Percentiles rank a stretch among this genome's conserved stretches.
phyloP scores from a whole-genome alignment of 2,329 filamentous ascomycete genomes.

The Fusarium euwallaceae region DNA sequence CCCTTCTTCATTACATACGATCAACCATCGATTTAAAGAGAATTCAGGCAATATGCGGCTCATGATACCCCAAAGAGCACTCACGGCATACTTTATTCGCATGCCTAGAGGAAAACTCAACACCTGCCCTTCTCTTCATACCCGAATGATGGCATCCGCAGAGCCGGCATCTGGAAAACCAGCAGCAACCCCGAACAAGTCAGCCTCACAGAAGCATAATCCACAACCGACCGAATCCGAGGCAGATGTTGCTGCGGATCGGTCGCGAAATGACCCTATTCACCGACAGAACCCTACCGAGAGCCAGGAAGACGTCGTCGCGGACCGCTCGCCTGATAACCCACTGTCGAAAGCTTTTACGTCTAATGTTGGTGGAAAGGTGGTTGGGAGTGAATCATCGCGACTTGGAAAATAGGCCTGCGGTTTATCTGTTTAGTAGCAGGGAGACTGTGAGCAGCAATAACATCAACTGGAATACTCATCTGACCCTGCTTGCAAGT shows the following conservation, averaged over 20 bases:
- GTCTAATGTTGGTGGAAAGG: background rate
- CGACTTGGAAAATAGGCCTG: background rate
- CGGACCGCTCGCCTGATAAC: background rate
- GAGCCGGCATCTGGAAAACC: background rate
- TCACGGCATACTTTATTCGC: background rate
- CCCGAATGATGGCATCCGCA: background rate
- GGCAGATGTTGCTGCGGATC: conserved; percentile 1
- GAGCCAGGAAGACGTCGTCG: background rate
- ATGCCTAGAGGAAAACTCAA: background rate
- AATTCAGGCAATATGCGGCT: background rate
- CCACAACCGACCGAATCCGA: background rate
- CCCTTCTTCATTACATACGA: background rate
- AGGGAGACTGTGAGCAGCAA: background rate
- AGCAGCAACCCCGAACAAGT: background rate
- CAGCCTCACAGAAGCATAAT: background rate
- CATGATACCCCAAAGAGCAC: background rate
- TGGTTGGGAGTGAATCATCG: background rate
- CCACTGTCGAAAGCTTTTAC: background rate
- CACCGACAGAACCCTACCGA: background rate
- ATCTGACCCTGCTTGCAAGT: background rate
- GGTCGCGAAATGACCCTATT: background rate
- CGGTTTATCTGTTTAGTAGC: background rate
- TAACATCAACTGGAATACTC: background rate
- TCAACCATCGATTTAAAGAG: background rate
- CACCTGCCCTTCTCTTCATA: background rate